Conservation (phyloP, 1,284 basidiomycete species). For the Thelephora terrestris region DNA sequence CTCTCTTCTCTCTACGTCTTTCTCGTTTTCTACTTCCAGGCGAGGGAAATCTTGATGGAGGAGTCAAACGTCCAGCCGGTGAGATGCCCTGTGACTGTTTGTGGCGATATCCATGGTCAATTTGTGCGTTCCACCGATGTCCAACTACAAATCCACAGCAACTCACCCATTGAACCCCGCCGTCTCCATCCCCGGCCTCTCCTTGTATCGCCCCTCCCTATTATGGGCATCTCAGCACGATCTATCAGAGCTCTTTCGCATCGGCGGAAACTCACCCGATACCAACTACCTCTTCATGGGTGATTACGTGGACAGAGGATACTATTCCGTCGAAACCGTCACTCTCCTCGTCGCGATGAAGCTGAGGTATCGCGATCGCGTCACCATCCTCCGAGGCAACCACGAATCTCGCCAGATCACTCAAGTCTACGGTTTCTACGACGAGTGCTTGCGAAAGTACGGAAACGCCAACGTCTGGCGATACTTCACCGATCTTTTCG, state of each 20-base stretch:
- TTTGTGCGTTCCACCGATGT: constrained; percentile 65
- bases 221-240: constrained; percentile 65
- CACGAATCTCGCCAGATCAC: constrained; percentile 99
- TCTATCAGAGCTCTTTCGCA: constrained; percentile 97
- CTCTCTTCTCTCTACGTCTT: constrained; percentile 10
- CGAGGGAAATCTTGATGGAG: constrained; percentile 95
- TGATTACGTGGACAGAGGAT: constrained; percentile 98
- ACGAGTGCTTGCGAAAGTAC: constrained; percentile 99
- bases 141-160: constrained; percentile 14
- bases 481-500: constrained; percentile 98
- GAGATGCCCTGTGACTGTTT: constrained; percentile 94
- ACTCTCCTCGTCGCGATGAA: constrained; percentile 98
- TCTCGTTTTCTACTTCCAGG: constrained; percentile 38
- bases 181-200: constrained; percentile 6
- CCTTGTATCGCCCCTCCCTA: constrained; percentile 3
- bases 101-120: constrained; percentile 98
- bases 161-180: constrained; percentile 9
- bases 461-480: constrained; percentile 99
- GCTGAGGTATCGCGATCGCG: constrained; percentile 95
- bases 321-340: constrained; percentile 99
- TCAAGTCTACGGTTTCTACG: constrained; percentile 99
- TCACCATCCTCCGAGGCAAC: constrained; percentile 96
- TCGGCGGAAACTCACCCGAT: constrained; percentile 98
- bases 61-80: constrained; percentile 98
- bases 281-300: constrained; percentile 99